Base-by-base conservation (phyloP, 805 yeast species). In the Clavispora asparagi region DNA sequence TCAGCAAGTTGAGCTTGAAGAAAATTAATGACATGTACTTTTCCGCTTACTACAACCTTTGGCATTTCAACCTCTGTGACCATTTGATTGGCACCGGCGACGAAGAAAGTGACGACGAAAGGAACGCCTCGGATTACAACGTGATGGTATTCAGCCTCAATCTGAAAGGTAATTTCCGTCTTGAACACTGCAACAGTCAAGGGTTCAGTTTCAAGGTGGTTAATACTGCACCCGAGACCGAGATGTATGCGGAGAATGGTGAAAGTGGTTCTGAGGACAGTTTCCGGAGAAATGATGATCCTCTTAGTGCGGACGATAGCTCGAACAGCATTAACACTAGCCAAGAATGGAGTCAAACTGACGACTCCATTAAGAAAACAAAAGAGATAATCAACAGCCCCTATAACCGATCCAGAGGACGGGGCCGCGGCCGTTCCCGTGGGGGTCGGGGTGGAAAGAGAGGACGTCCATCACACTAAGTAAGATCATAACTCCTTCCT, bases 11-110 rank as follows among this genome's bases (percentile, higher is more conserved):
- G 32, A 26, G 32, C 23, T 56, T 65, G 23, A 67, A 77, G 58
- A 71, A 69, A 47, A 71, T 79, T 46, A 82, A 82, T 59, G 88
- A 84, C 56, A 65, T 76, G 35, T 79, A 82, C 53, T 79, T 81
- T 58, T 70, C 77, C 13, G 80, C 89, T 1, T 85, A 82, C 63
- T 83, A 82, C 57, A 82, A 82, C 56, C 72, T 83, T 47, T 86
- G 95, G 95, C 88, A 86, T 61, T 82, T 82, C 61, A 84, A 84
- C 55, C 66, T 86, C 39, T 79, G 89, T 55, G 92, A 85, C 58
- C 73, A 58, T 41, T 26, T 11, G 45, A 52, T 35, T 46, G 19
- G 10, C 12, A 17, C 16, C 19, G 41, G 37, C 17, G 36, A 42
- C 29, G 41, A 28, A 2, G 33, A 26, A n/a, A 12, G 16, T 17